phyloP scores from a whole-genome alignment of 257 asterid genomes.

The Lantana camara region DNA sequence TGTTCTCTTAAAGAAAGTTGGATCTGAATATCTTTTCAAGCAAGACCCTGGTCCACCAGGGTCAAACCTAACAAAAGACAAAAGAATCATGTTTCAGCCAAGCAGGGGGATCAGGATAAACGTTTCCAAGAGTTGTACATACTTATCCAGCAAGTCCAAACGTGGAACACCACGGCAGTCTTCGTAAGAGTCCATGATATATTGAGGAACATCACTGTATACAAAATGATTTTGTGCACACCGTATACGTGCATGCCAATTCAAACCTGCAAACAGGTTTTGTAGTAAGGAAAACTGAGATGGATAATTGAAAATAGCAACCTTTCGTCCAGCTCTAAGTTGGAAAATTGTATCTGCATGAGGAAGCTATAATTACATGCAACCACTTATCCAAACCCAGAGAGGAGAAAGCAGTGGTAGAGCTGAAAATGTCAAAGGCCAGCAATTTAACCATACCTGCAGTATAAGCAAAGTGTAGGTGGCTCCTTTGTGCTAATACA shows the following conservation, averaged over 20 bases:
- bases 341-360: background rate
- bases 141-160: slow-evolving; percentile 84
- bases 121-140: slow-evolving; percentile 33
- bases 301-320: slow-evolving; percentile 3
- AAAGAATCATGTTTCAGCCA: slow-evolving; percentile 14
- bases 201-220: slow-evolving; percentile 80
- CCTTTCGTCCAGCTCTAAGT: slow-evolving; percentile 14
- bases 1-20: slow-evolving; percentile 78
- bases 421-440: slow-evolving; percentile 14
- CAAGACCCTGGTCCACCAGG: slow-evolving; percentile 95
- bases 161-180: slow-evolving; percentile 74
- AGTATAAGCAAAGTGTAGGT: slow-evolving; percentile 91
- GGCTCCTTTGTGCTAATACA: slow-evolving; percentile 83
- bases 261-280: slow-evolving; percentile 67
- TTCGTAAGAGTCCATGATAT: slow-evolving; percentile 88
- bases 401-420: slow-evolving; percentile 1
- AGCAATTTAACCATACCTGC: slow-evolving; percentile 58
- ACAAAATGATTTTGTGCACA: slow-evolving; percentile 70
- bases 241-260: slow-evolving; percentile 67
- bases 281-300: slow-evolving; percentile 30
- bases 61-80: slow-evolving; percentile 69
- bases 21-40: slow-evolving; percentile 94
- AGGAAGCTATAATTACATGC: slow-evolving; percentile 10
- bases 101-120: slow-evolving; percentile 15
- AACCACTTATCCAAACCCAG: slow-evolving; percentile 18